Base-by-base conservation (phyloP, 208 protist genomes). In the Angomonas deanei region DNA sequence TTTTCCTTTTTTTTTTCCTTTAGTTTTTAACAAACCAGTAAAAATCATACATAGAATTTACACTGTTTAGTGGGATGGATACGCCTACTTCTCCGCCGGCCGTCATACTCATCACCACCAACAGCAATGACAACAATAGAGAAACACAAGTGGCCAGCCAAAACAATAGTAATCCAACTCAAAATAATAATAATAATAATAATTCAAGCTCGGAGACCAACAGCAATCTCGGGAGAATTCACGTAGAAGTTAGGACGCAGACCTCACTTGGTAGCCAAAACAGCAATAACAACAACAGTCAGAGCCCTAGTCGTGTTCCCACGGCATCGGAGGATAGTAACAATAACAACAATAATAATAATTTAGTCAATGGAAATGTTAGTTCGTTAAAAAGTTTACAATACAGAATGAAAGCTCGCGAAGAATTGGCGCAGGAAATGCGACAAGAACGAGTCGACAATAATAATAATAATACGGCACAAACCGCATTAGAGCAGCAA, bases 291-390 rank as follows among this genome's bases (percentile, higher is more conserved):
- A 42, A 15, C 15, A 42, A 42, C 15, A 42, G 36, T 42, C 8
- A 42, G 11, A 42, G 36, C 15, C 8, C 15, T 42, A 42, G 36
- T 42, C 8, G 36, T n/a, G 36, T 42, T 8, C 8, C 8, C 36
- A 42, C 36, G 8, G 36, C 36, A 42, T 15, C 36, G 15, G 15
- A 42, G 36, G 36, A 42, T 8, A 8, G 11, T 8, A 17, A 53
- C 47, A 21, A 24, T 5, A 28, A 53, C 47, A 28, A 53, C 19
- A 53, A 17, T 53, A 53, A 53, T 53, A 53, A 53, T 53, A 53
- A 53, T 53, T 42, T 42, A 42, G 36, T 42, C 36, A 42, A 42
- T 26, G 23, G 47, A 11, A 53, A 53, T 53, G 47, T 53, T 8
- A 53, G 8, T 11, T 53, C 23, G 5, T n/a, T 53, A 17, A 5